Evolutionary conservation across 2,329 filamentous ascomycete genomes (phyloP).

Genomic region (Rhinocladiella mackenziei): DNA sequence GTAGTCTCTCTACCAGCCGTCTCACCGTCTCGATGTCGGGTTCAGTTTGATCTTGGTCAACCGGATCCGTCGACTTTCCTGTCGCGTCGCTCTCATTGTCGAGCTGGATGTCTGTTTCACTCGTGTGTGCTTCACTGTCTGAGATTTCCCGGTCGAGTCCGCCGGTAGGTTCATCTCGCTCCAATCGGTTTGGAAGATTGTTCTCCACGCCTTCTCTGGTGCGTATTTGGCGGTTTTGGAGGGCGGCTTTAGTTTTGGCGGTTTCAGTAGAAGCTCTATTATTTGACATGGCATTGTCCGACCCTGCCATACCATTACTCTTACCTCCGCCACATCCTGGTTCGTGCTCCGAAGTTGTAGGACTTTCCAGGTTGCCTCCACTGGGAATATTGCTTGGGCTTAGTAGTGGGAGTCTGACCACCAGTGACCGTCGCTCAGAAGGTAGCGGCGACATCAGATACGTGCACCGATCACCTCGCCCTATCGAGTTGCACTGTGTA

Average conservation of each 20-base stretch:
- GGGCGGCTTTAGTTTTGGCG: background rate
- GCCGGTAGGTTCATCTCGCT: background rate
- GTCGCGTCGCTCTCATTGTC: constrained; percentile 6
- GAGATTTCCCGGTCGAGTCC: background rate
- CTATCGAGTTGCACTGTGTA: background rate
- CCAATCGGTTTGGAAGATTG: too few relatives aligned
- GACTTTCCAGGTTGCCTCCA: background rate
- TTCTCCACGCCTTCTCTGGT: too few relatives aligned
- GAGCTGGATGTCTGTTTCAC: background rate
- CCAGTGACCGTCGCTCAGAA: background rate
- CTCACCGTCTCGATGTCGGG: constrained; percentile 5
- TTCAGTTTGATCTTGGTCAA: background rate
- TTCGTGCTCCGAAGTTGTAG: background rate
- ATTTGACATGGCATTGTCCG: background rate
- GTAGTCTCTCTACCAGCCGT: constrained; percentile 6
- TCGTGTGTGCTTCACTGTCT: background rate
- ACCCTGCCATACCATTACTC: background rate
- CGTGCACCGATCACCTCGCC: background rate
- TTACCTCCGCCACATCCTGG: too few relatives aligned
- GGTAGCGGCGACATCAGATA: background rate
- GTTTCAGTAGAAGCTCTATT: background rate
- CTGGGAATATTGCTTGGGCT: background rate
- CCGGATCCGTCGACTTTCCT: background rate
- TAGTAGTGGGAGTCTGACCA: background rate
- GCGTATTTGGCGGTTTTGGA: too few relatives aligned